Conservation (phyloP, 805 yeast species). For the Yarrowia keelungensis region DNA sequence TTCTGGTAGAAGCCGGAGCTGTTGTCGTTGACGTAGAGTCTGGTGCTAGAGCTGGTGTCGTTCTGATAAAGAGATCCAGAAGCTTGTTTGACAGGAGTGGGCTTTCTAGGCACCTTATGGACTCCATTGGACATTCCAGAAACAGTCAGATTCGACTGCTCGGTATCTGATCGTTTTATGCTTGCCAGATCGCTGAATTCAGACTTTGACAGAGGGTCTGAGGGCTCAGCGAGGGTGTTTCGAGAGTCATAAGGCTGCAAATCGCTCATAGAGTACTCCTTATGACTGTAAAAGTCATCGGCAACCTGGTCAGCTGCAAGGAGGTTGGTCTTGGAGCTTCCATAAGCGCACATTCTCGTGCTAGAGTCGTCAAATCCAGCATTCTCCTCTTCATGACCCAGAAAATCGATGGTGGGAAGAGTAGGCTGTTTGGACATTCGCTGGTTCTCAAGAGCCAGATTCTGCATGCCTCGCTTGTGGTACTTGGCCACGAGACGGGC, state of each 20-base stretch:
- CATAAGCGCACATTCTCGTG: neutral
- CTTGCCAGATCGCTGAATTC: neutral
- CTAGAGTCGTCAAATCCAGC: neutral
- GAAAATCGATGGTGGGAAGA: constrained; percentile 43
- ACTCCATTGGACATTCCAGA: constrained; percentile 4
- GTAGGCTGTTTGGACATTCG: constrained; percentile 46
- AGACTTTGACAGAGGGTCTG: constrained; percentile 12
- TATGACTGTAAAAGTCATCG: neutral
- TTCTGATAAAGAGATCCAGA: constrained; percentile 7
- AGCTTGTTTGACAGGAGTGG: neutral
- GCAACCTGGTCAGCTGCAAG: constrained; percentile 11
- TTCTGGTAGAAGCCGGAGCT: constrained; percentile 12
- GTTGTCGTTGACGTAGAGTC: constrained; percentile 1
- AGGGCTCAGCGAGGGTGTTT: constrained; percentile 27
- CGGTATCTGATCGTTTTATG: constrained; percentile 10
- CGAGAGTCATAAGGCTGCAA: constrained; percentile 13
- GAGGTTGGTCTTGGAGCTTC: constrained; percentile 17
- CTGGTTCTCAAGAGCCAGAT: constrained; percentile 45
- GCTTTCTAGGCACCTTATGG: constrained; percentile 16
- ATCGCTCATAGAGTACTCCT: constrained; percentile 12
- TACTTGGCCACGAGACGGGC: constrained; percentile 57
- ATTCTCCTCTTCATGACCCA: neutral
- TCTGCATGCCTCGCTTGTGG: constrained; percentile 48
- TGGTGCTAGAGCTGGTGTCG: constrained; percentile 1
- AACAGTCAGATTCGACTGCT: neutral